Base-by-base conservation (phyloP, 1,139 yeast genomes). In the Wickerhamiella pararugosa region DNA sequence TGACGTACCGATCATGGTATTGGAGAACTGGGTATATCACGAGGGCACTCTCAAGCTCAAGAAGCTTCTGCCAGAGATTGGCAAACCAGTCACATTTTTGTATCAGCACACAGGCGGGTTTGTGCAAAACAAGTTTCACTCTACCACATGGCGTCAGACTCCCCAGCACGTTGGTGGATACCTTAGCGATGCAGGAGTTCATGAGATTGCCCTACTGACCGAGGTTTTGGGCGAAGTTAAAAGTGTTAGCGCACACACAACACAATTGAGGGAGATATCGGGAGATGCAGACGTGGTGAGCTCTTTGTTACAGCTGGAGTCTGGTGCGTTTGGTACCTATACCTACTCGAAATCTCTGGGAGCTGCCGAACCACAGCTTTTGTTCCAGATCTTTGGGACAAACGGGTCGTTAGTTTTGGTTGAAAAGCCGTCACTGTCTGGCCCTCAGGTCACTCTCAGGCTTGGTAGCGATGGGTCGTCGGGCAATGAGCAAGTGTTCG, bases 101-200 rank as follows among this genome's bases (percentile, higher is more conserved):
- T 83, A 81, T 63, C 75, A 73, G 50, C 70, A 87, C 31, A 82
- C 94, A 3, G 94, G 94, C 25, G 76, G 93, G 9, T 86, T 78
- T 67, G 70, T 74, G 49, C 54, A 65, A 45, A 76, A 72, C 62
- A 76, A 79, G 58, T 86, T 83, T 59, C 63, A 78, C 49, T 63
- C 67, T 32, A 54, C 80, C 6, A 37, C 51, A 29, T 86, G 97
- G 97, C 77, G 97, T 69, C 72, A 71, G 57, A 70, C 76, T 45
- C 96, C 96, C 32, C 79, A 83, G 59, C 96, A 86, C 57, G 72
- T 84, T 50, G 96, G 96, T 45, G 96, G 96, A 0, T 84, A 69
- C 61, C 67, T 86, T 53, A 77, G 90, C 50, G 97, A 86, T 57
- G 95, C 95, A 53, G 96, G 96, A 58, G 97, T 86, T 9, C 97